Percentiles rank a stretch among this genome's conserved stretches.
phyloP scores from a whole-genome alignment of 176 grass and related monocot species.

The Oryza meyeriana region DNA sequence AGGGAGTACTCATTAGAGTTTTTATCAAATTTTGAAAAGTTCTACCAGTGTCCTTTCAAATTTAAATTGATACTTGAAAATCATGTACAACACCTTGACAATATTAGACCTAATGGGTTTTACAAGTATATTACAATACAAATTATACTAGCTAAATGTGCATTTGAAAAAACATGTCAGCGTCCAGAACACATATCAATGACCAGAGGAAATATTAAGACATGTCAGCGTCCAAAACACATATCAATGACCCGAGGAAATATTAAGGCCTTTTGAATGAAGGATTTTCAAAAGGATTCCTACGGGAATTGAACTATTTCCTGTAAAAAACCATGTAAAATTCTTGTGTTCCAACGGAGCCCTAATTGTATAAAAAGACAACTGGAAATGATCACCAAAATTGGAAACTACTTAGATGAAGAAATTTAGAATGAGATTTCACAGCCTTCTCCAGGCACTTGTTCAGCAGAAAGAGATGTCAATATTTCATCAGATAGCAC shows the following conservation, averaged over 20 bases:
- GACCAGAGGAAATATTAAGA: background rate
- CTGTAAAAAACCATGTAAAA: background rate
- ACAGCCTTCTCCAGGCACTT: background rate
- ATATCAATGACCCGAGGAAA: background rate
- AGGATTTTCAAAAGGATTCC: background rate
- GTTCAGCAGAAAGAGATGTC: background rate
- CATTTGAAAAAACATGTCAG: too few species aligned
- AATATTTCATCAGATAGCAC: background rate
- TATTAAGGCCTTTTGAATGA: background rate
- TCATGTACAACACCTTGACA: too few species aligned
- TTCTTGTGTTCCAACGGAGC: background rate
- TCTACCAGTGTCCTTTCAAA: too few species aligned
- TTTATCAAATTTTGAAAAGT: too few species aligned
- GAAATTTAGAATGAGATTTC: background rate
- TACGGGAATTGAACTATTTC: background rate
- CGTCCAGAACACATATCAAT: background rate
- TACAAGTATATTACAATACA: too few species aligned
- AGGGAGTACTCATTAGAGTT: too few species aligned
- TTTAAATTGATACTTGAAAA: too few species aligned
- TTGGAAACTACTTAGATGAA: background rate
- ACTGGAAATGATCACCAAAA: background rate
- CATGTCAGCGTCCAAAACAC: background rate
- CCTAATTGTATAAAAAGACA: background rate
- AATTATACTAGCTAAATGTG: too few species aligned
- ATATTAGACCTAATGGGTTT: too few species aligned